These are phyloP conservation scores for Brasilioporus rufonigricans DNA, from an alignment of 768 basidiomycete genomes.

Conservation along the genomic window DNA sequence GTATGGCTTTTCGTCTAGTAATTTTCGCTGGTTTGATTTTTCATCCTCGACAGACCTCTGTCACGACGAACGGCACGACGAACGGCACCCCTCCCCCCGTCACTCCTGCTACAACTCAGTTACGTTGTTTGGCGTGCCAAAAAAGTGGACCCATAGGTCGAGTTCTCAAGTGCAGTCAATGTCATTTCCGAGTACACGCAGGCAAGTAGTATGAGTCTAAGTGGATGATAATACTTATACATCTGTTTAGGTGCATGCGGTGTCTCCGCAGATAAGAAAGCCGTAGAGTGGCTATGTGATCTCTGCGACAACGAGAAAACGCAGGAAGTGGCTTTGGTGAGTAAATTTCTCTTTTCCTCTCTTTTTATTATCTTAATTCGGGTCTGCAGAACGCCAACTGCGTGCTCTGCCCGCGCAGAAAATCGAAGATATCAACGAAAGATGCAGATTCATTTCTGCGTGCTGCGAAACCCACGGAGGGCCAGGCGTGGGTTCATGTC, in stretches of 20 bases:
- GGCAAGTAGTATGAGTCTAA: constrained; percentile 41
- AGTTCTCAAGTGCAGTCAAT: constrained; percentile 80
- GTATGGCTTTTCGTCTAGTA: constrained; percentile 29
- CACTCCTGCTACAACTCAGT: constrained; percentile 50
- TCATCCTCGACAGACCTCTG: constrained; percentile 24
- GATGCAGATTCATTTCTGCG: constrained; percentile 65
- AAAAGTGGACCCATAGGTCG: constrained; percentile 73
- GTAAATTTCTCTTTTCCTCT: constrained; percentile 17
- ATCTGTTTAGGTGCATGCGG: constrained; percentile 59
- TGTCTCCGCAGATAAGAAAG: constrained; percentile 57
- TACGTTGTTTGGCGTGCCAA: constrained; percentile 73
- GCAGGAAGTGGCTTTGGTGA: constrained; percentile 77
- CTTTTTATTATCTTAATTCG: constrained; percentile 2
- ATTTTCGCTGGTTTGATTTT: background rate
- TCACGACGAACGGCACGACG: constrained; percentile 45
- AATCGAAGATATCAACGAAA: constrained; percentile 37
- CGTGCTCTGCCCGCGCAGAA: constrained; percentile 70
- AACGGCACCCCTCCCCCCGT: constrained; percentile 62
- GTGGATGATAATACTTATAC: constrained; percentile 2
- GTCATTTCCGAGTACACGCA: constrained; percentile 76
- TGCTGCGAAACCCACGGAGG: constrained; percentile 87
- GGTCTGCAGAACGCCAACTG: constrained; percentile 70
- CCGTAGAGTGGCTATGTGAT: constrained; percentile 84
- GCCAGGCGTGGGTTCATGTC: constrained; percentile 89
- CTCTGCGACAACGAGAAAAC: constrained; percentile 82